Base-by-base conservation (phyloP, 2,329 filamentous ascomycete genomes). In the Chrysosphaeria jannelii region DNA sequence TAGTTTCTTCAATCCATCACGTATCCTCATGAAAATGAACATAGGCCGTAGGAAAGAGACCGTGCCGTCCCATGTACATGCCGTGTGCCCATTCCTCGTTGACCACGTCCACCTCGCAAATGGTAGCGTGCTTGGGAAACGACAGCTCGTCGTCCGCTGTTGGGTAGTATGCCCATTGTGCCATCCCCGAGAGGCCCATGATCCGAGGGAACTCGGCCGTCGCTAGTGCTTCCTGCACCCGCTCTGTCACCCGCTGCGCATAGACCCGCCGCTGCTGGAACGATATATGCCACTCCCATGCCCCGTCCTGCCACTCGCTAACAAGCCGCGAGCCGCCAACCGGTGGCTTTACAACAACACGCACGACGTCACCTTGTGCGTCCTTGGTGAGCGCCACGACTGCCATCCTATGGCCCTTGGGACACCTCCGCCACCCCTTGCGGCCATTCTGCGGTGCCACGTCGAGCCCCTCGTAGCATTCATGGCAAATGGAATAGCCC, bases 41-140 rank as follows among this genome's bases (percentile, higher is more conserved):
- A 50, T 81, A 81, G 6, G 61, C 57, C 5, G 66, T 65, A 4
- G 79, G 79, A 38, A 91, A 88, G 31, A 91, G 35, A 0, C 76
- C 79, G 34, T 61, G 65, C 13, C 46, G 48, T 1, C 76, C 78
- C 45, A 76, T 78, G 48, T 89, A 91, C 14, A 64, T 63, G 1
- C 81, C 81, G 46, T 68, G 70, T 36, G 58, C 78, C 79, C 79
- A 93, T 40, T 90, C 78, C 10, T 68, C 72, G 39, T 90, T 90
- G 22, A 88, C 62, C 40, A 85, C 71, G 39, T 81, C 69, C 18
- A 70, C 62, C 46, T 93, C 81, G 5, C 56, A 54, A 9, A 93
- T 58, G 41, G 85, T 72, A 0, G 79, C 78, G 7, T 71, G 66
- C 23, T 64, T 65, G 0, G 81, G 81, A 34, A 93, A 91, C 30